A percentile compares a stretch with the other conserved stretches of the same genome.
These are phyloP conservation scores for Thielaviopsis punctulata DNA, from an alignment of 2,329 filamentous ascomycete species.

Conservation along the genomic window DNA sequence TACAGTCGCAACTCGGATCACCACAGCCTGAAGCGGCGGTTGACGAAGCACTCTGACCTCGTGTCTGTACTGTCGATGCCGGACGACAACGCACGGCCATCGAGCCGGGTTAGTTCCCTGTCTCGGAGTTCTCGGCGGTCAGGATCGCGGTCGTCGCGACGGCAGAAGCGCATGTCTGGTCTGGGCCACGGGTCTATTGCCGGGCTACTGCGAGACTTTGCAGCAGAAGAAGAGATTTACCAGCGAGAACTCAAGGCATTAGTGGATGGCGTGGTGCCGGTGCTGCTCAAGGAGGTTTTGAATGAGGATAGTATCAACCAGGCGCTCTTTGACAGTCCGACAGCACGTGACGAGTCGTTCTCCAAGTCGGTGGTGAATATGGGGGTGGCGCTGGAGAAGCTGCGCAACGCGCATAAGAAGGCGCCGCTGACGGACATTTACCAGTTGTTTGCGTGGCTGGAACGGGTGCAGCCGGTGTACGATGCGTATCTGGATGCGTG, in stretches of 20 bases:
- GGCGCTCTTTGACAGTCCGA: constrained; percentile 12
- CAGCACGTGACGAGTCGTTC: constrained; percentile 29
- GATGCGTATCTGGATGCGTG: constrained; percentile 72
- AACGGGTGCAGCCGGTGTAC: constrained; percentile 62
- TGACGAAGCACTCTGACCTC: constrained; percentile 85
- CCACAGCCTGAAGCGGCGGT: constrained; percentile 43
- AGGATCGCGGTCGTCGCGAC: constrained; percentile 3
- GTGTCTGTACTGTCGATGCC: constrained; percentile 79
- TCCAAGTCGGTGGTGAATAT: constrained; percentile 85
- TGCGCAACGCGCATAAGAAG: constrained; percentile 64
- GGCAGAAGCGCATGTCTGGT: background rate
- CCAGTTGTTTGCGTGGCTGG: constrained; percentile 64
- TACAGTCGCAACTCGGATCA: constrained; percentile 8
- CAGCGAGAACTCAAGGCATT: constrained; percentile 80
- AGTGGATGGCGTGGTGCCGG: constrained; percentile 87
- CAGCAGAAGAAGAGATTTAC: constrained; percentile 73
- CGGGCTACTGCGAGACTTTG: constrained; percentile 65
- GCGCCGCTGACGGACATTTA: constrained; percentile 59
- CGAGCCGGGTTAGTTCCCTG: constrained; percentile 31
- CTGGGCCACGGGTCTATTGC: constrained; percentile 37
- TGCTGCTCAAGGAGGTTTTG: constrained; percentile 71
- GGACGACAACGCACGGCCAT: constrained; percentile 37
- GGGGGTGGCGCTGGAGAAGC: constrained; percentile 73
- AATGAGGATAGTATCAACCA: constrained; percentile 46
- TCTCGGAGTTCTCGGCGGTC: constrained; percentile 6